A percentile compares a stretch with the other conserved stretches of the same genome.
phyloP scores from a whole-genome alignment of 2,329 filamentous ascomycete genomes.

The Coniosporium tulheliwenetii region DNA sequence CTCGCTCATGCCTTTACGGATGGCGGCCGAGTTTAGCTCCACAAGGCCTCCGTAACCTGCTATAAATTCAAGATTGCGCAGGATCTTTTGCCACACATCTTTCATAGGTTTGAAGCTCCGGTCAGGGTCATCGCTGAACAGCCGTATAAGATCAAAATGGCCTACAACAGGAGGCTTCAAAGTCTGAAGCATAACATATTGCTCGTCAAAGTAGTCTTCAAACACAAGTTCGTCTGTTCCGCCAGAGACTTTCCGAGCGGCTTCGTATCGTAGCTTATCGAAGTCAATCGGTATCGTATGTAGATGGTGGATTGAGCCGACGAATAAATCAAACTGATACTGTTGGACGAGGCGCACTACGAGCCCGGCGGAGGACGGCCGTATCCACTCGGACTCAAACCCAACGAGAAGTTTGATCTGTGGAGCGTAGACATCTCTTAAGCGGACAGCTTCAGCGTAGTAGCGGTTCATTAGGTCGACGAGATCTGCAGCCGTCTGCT shows the following conservation, averaged over 20 bases:
- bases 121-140: conserved; percentile 58
- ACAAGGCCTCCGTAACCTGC: conserved; percentile 63
- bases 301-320: conserved; percentile 87
- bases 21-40: conserved; percentile 75
- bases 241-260: conserved; percentile 40
- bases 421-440: conserved; percentile 53
- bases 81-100: conserved; percentile 57
- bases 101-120: conserved; percentile 41
- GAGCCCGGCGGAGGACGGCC: conserved; percentile 39
- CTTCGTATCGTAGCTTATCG: conserved; percentile 49
- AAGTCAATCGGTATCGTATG: conserved; percentile 82
- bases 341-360: conserved; percentile 43
- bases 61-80: conserved; percentile 59
- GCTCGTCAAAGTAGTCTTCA: conserved; percentile 75
- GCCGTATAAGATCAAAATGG: conserved; percentile 82
- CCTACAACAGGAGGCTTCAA: conserved; percentile 68
- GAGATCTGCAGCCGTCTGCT: not conserved
- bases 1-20: conserved; percentile 81
- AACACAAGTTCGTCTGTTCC: conserved; percentile 60
- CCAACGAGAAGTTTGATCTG: conserved; percentile 71
- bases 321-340: conserved; percentile 68
- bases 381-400: conserved; percentile 89
- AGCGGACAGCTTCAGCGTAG: conserved; percentile 55
- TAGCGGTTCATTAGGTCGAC: conserved; percentile 50
- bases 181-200: conserved; percentile 61